phyloP scores from a whole-genome alignment of 2,329 filamentous ascomycete species.

The Sporothrix humicola region DNA sequence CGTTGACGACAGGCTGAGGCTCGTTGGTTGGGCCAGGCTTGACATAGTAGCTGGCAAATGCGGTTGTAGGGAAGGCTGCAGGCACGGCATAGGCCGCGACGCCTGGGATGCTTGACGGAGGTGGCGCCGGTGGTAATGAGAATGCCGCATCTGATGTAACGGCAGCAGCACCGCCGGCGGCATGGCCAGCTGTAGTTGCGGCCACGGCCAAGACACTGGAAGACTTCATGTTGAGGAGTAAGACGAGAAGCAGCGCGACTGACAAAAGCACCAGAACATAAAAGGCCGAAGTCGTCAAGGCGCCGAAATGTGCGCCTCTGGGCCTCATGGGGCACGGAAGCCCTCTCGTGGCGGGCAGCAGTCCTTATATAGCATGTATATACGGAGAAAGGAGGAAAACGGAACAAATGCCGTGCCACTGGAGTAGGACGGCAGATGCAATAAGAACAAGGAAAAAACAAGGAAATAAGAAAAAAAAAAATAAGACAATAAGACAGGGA shows the following conservation, averaged over 20 bases:
- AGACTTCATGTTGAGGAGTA: slow-evolving; percentile 27
- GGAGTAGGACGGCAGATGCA: background rate
- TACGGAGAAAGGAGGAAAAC: background rate
- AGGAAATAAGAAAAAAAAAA: background rate
- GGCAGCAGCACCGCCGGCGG: slow-evolving; percentile 10
- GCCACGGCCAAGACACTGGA: slow-evolving; percentile 6
- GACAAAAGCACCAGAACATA: slow-evolving; percentile 30
- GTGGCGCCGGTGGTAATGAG: slow-evolving; percentile 5
- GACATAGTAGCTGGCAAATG: slow-evolving; percentile 57
- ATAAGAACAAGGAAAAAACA: background rate
- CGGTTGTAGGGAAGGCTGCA: slow-evolving; percentile 56
- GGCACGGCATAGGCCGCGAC: slow-evolving; percentile 49
- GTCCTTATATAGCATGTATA: slow-evolving; percentile 32
- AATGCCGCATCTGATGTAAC: slow-evolving; percentile 10
- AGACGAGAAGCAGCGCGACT: slow-evolving; percentile 33
- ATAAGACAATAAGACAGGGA: background rate
- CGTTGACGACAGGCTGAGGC: slow-evolving; percentile 52
- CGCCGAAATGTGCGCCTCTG: slow-evolving; percentile 11
- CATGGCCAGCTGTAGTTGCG: slow-evolving; percentile 11
- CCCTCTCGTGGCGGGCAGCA: slow-evolving; percentile 21
- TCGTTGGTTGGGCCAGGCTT: slow-evolving; percentile 44
- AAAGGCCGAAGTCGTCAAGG: slow-evolving; percentile 29
- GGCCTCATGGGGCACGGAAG: slow-evolving; percentile 27
- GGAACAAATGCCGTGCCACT: slow-evolving; percentile 6
- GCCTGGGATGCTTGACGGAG: slow-evolving; percentile 42